phyloP scores from a whole-genome alignment of 495 filamentous ascomycete species.

The Talaromyces ruber region DNA sequence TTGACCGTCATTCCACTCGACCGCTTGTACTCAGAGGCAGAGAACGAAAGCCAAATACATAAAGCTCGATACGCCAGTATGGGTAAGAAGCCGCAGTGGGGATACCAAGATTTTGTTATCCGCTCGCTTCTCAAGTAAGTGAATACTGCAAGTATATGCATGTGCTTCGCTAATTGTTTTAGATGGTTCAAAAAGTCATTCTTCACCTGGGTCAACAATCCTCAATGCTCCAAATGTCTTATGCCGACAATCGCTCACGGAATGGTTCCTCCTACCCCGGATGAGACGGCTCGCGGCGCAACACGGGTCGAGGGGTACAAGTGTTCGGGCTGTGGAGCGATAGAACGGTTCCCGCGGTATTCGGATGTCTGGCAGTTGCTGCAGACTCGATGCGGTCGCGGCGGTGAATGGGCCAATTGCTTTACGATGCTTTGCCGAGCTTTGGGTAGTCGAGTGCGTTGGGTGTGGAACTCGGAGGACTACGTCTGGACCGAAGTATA shows the following conservation, averaged over 20 bases:
- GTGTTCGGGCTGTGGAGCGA: conserved; percentile 63
- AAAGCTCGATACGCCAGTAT: conserved; percentile 80
- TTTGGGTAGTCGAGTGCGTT: conserved; percentile 81
- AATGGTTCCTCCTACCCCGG: conserved; percentile 73
- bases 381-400: conserved; percentile 74
- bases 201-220: conserved; percentile 96
- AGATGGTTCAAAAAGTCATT: conserved; percentile 96
- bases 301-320: conserved; percentile 81
- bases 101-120: conserved; percentile 96
- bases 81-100: conserved; percentile 84
- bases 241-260: conserved; percentile 78
- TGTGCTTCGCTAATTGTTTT: conserved; percentile 9
- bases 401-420: conserved; percentile 96
- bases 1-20: conserved; percentile 80
- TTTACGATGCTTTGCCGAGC: conserved; percentile 98
- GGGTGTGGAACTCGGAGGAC: conserved; percentile 98
- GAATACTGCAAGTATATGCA: conserved; percentile 1
- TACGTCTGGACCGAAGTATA: conserved; percentile 98
- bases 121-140: conserved; percentile 72
- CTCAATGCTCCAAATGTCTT: conserved; percentile 68
- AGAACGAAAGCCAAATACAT: conserved; percentile 83
- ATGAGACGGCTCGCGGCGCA: conserved; percentile 82
- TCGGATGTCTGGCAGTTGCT: conserved; percentile 92
- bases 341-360: conserved; percentile 89
- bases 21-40: conserved; percentile 84